Percentiles rank a stretch among this genome's conserved stretches.
Evolutionary conservation across 768 basidiomycete species (phyloP).

Genomic region (Lentinus brumalis): DNA sequence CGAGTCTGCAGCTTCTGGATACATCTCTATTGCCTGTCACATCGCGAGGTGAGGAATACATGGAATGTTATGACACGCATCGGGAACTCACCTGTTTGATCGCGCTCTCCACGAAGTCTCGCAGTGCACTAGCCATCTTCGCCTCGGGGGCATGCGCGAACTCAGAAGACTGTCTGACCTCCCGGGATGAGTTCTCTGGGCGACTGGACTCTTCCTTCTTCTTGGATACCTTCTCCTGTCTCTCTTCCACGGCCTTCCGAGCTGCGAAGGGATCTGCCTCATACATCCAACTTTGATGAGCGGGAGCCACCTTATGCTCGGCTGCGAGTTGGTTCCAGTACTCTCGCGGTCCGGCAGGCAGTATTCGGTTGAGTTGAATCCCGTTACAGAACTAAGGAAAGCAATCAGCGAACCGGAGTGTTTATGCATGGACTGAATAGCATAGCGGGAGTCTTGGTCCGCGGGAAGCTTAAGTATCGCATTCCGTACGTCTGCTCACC

Average conservation of each 20-base stretch:
- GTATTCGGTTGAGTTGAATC: conserved; percentile 68
- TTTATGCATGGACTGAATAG: conserved; percentile 10
- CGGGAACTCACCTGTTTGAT: conserved; percentile 65
- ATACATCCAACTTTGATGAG: conserved; percentile 85
- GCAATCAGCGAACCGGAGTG: conserved; percentile 6
- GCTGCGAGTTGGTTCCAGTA: conserved; percentile 81
- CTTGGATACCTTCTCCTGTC: conserved; percentile 59
- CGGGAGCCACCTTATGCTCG: conserved; percentile 67
- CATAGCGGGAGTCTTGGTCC: too few relatives aligned
- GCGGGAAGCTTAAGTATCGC: too few relatives aligned
- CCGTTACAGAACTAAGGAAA: conserved; percentile 67
- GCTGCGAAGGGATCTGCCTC: conserved; percentile 85
- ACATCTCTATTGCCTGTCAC: conserved; percentile 51
- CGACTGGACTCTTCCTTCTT: conserved; percentile 39
- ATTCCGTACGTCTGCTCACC: not conserved
- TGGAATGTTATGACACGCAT: not conserved
- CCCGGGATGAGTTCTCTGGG: conserved; percentile 11
- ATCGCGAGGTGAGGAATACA: conserved; percentile 9
- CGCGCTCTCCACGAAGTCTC: conserved; percentile 79
- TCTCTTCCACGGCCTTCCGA: conserved; percentile 61
- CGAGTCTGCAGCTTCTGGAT: conserved; percentile 47
- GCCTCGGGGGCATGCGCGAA: conserved; percentile 68
- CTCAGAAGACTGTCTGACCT: conserved; percentile 32
- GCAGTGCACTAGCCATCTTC: conserved; percentile 73
- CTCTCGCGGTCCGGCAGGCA: conserved; percentile 83